Evolutionary conservation across 129 eudicot species (phyloP).

Genomic region (Tanacetum coccineum): DNA sequence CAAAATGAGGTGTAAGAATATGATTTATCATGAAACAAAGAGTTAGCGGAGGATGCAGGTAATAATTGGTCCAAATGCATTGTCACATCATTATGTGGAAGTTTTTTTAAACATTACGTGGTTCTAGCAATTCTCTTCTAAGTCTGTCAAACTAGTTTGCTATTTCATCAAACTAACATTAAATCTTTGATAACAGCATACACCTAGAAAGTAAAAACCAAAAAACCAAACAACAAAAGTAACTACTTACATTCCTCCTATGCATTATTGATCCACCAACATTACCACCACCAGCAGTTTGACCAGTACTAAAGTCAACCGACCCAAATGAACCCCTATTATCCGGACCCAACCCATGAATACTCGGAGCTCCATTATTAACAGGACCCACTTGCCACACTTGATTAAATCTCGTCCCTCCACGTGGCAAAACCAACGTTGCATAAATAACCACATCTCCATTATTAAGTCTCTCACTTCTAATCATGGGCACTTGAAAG

Average conservation of each 20-base stretch:
- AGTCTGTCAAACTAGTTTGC: not conserved
- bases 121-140: too few relatives aligned
- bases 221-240: not conserved
- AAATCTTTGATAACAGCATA: not conserved
- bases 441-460: conserved; percentile 59
- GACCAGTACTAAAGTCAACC: conserved; percentile 57
- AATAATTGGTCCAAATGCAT: too few relatives aligned
- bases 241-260: conserved; percentile 65
- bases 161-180: conserved; percentile 1
- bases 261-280: conserved; percentile 42
- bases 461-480: conserved; percentile 26
- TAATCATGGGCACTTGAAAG: conserved; percentile 25
- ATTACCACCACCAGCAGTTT: conserved; percentile 28
- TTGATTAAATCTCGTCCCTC: conserved; percentile 53
- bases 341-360: conserved; percentile 27
- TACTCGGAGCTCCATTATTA: conserved; percentile 24
- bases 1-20: too few relatives aligned
- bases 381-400: conserved; percentile 82
- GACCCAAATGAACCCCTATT: conserved; percentile 37
- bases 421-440: conserved; percentile 49
- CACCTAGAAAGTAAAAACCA: too few relatives aligned
- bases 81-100: too few relatives aligned
- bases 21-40: too few relatives aligned
- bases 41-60: too few relatives aligned
- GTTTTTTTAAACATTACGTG: too few relatives aligned